These are phyloP conservation scores for Allomyces arbusculus DNA, from an alignment of 192 early-diverging fungal species.

Conservation along the genomic window DNA sequence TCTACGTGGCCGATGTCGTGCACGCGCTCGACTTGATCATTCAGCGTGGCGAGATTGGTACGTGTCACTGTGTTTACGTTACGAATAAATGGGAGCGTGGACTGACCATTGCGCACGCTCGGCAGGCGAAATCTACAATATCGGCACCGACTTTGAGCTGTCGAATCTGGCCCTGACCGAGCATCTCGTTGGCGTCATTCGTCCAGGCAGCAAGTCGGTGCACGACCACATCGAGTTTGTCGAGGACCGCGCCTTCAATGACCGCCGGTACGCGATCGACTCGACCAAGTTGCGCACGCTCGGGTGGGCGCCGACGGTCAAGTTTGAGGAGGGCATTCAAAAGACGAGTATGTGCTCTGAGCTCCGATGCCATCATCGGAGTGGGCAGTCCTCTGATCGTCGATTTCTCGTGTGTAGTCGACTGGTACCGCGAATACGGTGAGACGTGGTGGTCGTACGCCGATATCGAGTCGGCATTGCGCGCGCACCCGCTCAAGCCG, in stretches of 20 bases:
- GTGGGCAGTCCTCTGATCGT: neutral
- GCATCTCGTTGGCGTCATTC: conserved; percentile 26
- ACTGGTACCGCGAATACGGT: conserved; percentile 28
- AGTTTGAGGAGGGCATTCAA: conserved; percentile 37
- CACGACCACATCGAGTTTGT: conserved; percentile 38
- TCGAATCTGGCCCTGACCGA: conserved; percentile 44
- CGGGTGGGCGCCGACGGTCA: conserved; percentile 41
- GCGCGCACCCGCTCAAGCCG: conserved; percentile 27
- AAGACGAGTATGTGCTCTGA: conserved; percentile 44
- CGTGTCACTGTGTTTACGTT: neutral
- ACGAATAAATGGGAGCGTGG: too few species aligned
- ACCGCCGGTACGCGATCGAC: conserved; percentile 53
- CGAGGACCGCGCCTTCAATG: conserved; percentile 57
- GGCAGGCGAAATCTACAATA: conserved; percentile 59
- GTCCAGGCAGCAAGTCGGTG: conserved; percentile 9
- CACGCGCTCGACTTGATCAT: conserved; percentile 48
- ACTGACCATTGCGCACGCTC: neutral
- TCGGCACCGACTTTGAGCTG: conserved; percentile 46
- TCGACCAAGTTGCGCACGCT: conserved; percentile 39
- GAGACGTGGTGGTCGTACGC: conserved; percentile 28
- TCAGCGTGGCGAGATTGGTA: conserved; percentile 24
- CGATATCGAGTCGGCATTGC: conserved; percentile 31
- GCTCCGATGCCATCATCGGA: too few species aligned
- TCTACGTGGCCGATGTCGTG: conserved; percentile 48
- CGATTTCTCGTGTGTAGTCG: conserved; percentile 13